Base-by-base conservation (phyloP, 202 grass and related monocot species). In the Bolboschoenoplectus hybrid region DNA sequence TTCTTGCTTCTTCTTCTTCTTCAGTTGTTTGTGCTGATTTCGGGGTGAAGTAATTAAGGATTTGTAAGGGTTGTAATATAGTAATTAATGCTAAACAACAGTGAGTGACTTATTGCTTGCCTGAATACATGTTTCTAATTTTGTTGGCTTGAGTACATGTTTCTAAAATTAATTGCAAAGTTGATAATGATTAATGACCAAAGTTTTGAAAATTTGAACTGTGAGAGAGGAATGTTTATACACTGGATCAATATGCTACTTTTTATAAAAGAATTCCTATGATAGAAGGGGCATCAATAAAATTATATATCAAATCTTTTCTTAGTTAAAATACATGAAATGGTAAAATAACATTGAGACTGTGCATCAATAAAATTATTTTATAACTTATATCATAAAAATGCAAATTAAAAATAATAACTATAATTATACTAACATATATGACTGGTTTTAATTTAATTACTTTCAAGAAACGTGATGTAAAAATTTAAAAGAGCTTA, bases 51-150 rank as follows among this genome's bases (percentile, higher is more conserved):
- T 56, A 39, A 26, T 78, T 40, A 78, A 57, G 13, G 74, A 17
- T 78, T 78, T 78, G 12, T 78, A 56, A 78, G 34, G 52, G 50
- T 78, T 78, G 74, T 78, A 57, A 57, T 78, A 57, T 78, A 78
- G 34, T 78, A 77, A 77, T 78, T 78, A 77, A 77, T 78, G 32
- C 74, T 26, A 78, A 57, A 40, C 74, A 78, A 57, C 32, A 76
- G 26, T 76, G 47, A 76, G 72, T 76, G 32, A 55, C 10, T 76
- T 53, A 0, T 26, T 76, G 49, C 49, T 76, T 36, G 73, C 32
- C 20, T 76, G 49, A 36, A 47, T 76, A 14, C 73, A 76, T 77
- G 1, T 77, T 77, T 55, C 49, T 77, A 56, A 16, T 55, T 77
- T 39, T 77, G 49, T 53, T 16, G 2, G 49, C 12, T 77, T 77